These are phyloP conservation scores for Ceratocystis ficicola DNA, from an alignment of 2,329 filamentous ascomycete species.

Conservation along the genomic window DNA sequence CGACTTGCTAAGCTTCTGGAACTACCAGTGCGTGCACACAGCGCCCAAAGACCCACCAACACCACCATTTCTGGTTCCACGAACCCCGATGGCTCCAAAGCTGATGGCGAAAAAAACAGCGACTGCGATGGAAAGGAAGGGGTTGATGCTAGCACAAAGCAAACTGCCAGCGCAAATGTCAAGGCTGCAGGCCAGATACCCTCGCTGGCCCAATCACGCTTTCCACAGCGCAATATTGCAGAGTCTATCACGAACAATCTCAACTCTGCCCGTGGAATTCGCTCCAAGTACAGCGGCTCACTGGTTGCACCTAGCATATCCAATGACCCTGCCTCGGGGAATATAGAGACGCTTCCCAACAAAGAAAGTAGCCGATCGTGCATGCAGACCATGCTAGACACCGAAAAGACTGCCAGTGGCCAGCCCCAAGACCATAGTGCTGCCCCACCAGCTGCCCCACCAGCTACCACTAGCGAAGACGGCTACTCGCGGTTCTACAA, in stretches of 20 bases:
- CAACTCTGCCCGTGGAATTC: constrained; percentile 72
- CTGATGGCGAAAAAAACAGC: constrained; percentile 22
- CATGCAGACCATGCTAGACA: constrained; percentile 46
- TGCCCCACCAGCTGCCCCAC: neutral
- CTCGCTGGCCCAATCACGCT: constrained; percentile 28
- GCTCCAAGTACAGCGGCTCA: constrained; percentile 50
- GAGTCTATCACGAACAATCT: constrained; percentile 83
- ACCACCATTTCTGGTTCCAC: constrained; percentile 24
- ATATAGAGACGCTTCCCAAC: constrained; percentile 46
- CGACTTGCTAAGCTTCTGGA: constrained; percentile 71
- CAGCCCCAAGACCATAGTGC: neutral
- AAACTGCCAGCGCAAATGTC: neutral
- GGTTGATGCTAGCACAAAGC: neutral
- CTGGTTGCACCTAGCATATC: constrained; percentile 62
- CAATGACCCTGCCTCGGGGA: constrained; percentile 60
- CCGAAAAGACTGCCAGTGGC: constrained; percentile 43
- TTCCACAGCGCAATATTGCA: constrained; percentile 47
- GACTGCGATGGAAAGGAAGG: constrained; percentile 32
- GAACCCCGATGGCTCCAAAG: constrained; percentile 24
- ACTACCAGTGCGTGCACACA: constrained; percentile 52
- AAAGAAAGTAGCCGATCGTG: constrained; percentile 38
- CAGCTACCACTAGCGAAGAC: constrained; percentile 42
- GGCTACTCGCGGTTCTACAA: constrained; percentile 86
- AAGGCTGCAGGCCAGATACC: constrained; percentile 35
- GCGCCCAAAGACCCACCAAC: constrained; percentile 35